A percentile compares a stretch with the other conserved stretches of the same genome.
Conservation (phyloP, 192 early-diverging fungal genomes). For the Coemansia guatemalensis region DNA sequence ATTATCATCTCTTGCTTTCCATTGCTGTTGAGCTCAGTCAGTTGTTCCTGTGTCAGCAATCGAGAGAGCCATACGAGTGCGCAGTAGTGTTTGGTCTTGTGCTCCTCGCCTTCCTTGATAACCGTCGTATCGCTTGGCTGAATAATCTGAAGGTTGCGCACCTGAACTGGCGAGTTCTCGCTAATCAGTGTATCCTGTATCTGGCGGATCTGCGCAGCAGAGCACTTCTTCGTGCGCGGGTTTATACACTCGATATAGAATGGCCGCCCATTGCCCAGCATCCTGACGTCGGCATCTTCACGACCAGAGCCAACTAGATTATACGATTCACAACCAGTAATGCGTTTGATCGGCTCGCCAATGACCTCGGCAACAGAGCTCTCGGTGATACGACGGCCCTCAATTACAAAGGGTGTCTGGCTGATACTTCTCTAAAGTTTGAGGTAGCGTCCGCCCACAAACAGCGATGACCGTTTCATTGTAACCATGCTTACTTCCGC, state of each 20-base stretch:
- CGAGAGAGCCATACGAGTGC: constrained; percentile 69
- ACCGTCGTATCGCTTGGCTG: constrained; percentile 56
- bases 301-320: constrained; percentile 84
- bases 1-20: too few relatives aligned
- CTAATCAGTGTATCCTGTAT: constrained; percentile 53
- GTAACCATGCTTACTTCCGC: constrained; percentile 41
- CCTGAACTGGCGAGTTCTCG: constrained; percentile 55
- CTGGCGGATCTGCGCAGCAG: constrained; percentile 37
- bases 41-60: constrained; percentile 52
- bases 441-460: constrained; percentile 70
- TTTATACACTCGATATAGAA: constrained; percentile 90
- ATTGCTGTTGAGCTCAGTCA: constrained; percentile 57
- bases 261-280: constrained; percentile 88
- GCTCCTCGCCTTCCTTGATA: constrained; percentile 75
- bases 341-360: constrained; percentile 56
- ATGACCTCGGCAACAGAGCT: constrained; percentile 81
- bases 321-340: constrained; percentile 63
- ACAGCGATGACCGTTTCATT: constrained; percentile 57
- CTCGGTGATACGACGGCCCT: constrained; percentile 66
- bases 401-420: constrained; percentile 83
- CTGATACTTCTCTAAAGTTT: constrained; percentile 74
- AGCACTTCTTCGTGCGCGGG: constrained; percentile 57
- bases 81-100: constrained; percentile 70
- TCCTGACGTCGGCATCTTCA: constrained; percentile 94
- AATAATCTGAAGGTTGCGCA: constrained; percentile 53